A percentile compares a stretch with the other conserved stretches of the same genome.
These are phyloP conservation scores for Linum trigynum DNA, from an alignment of 345 rosid genomes.

Conservation along the genomic window DNA sequence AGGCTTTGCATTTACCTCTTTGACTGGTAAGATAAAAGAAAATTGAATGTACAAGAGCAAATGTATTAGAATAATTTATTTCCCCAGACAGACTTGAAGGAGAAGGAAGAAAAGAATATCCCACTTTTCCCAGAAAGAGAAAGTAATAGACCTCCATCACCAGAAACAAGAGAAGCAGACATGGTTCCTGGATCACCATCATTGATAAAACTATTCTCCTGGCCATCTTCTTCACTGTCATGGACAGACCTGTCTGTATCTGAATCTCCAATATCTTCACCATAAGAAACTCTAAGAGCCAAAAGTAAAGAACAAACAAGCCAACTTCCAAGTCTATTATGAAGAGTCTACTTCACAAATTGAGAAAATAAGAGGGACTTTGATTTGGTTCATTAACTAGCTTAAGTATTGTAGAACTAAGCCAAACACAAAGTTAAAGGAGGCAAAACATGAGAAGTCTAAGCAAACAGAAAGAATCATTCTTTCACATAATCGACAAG, in stretches of 20 bases:
- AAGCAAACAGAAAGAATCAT: not conserved
- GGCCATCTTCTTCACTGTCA: constrained; percentile 38
- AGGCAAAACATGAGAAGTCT: not conserved
- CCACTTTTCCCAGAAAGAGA: not conserved
- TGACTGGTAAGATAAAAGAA: constrained; percentile 13
- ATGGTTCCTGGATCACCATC: constrained; percentile 32
- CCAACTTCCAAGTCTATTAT: no score
- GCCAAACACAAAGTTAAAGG: not conserved
- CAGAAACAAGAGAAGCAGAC: constrained; percentile 26
- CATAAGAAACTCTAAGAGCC: constrained; percentile 41
- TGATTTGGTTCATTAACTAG: not conserved
- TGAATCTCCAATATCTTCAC: constrained; percentile 56
- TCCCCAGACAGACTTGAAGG: not conserved
- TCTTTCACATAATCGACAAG: not conserved
- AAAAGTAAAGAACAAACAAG: constrained; percentile 18
- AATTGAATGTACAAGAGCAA: not conserved
- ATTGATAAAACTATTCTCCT: constrained; percentile 64
- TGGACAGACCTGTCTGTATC: constrained; percentile 39
- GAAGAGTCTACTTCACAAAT: not conserved
- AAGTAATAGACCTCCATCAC: constrained; percentile 29
- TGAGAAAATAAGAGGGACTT: not conserved
- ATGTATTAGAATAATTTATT: no score
- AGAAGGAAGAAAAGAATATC: constrained; percentile 1
- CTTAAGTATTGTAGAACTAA: not conserved
- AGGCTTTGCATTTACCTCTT: constrained; percentile 21